Evolutionary conservation across 164 flowering plant species (phyloP).

Genomic region (Platanus orientalis): DNA sequence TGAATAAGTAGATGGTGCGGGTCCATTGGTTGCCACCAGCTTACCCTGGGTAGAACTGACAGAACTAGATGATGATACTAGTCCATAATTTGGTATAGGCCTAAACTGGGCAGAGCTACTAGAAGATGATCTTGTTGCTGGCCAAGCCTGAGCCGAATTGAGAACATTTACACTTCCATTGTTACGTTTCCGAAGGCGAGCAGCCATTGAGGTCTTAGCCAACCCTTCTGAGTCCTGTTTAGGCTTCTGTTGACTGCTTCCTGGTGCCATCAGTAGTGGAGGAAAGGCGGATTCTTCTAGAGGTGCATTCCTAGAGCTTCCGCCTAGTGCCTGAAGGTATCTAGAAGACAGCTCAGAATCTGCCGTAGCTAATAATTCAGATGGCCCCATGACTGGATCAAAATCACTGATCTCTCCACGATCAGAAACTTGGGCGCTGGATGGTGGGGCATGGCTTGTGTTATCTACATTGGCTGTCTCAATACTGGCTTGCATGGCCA

Average conservation of each 20-base stretch:
- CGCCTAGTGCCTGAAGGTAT: conserved; percentile 54
- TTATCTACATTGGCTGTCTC: conserved; percentile 30
- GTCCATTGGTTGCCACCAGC: conserved; percentile 5
- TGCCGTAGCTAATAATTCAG: conserved; percentile 34
- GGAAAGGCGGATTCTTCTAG: conserved; percentile 60
- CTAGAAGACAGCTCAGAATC: conserved; percentile 50
- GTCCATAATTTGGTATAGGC: conserved; percentile 18
- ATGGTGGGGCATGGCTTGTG: conserved; percentile 22
- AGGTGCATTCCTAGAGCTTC: conserved; percentile 23
- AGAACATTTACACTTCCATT: conserved; percentile 19
- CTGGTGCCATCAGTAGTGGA: conserved; percentile 40
- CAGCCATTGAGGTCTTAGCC: conserved; percentile 47
- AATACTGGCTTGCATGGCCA: conserved; percentile 59
- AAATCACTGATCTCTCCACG: conserved; percentile 21
- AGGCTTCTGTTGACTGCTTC: conserved; percentile 30
- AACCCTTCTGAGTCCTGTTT: conserved; percentile 20
- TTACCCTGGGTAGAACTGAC: conserved; percentile 4
- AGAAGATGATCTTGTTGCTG: conserved; percentile 18
- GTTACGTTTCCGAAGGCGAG: conserved; percentile 39
- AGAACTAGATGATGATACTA: conserved; percentile 3
- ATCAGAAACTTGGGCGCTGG: conserved; percentile 23
- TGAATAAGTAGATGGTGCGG: conserved; percentile 19
- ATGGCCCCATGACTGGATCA: conserved; percentile 37
- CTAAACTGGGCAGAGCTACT: conserved; percentile 20
- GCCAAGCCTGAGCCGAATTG: conserved; percentile 29